Conservation (phyloP, 176 grass and related monocot genomes). For the Oryza brachyantha region DNA sequence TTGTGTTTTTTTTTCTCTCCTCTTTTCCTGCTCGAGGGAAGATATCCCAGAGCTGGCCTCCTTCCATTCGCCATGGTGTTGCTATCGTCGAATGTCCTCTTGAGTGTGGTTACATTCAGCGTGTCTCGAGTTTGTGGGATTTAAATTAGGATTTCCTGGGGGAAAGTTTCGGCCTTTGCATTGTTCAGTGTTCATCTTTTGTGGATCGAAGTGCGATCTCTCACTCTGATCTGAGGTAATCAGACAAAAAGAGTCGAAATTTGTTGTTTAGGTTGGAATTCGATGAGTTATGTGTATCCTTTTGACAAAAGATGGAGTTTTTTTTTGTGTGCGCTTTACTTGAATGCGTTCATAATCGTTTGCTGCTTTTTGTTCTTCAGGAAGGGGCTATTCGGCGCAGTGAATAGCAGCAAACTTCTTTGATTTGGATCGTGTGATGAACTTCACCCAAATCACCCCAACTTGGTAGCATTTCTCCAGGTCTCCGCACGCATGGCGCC, state of each 20-base stretch:
- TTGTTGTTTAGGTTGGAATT: background rate
- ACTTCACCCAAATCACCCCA: conserved; percentile 10
- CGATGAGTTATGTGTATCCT: background rate
- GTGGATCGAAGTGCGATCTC: background rate
- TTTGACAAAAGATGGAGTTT: background rate
- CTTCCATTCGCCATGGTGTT: background rate
- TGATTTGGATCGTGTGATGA: conserved; percentile 26
- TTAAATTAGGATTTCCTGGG: background rate
- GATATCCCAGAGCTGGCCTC: background rate
- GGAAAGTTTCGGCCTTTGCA: background rate
- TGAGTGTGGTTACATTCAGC: background rate
- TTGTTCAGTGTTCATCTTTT: background rate
- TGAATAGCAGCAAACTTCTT: background rate
- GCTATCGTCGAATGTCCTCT: background rate
- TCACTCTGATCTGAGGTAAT: background rate
- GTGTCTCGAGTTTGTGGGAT: background rate
- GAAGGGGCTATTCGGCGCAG: background rate
- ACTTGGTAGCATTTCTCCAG: background rate
- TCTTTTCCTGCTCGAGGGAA: background rate
- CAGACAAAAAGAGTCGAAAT: background rate
- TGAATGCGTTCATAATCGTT: background rate
- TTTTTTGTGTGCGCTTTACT: background rate
- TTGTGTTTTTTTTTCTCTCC: background rate
- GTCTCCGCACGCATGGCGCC: conserved; percentile 23
- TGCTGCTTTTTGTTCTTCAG: conserved; percentile 5